Evolutionary conservation across 2,329 filamentous ascomycete species (phyloP), one percentile per base, ranked within the genome.

Genomic region (Aspergillus glaucus): DNA sequence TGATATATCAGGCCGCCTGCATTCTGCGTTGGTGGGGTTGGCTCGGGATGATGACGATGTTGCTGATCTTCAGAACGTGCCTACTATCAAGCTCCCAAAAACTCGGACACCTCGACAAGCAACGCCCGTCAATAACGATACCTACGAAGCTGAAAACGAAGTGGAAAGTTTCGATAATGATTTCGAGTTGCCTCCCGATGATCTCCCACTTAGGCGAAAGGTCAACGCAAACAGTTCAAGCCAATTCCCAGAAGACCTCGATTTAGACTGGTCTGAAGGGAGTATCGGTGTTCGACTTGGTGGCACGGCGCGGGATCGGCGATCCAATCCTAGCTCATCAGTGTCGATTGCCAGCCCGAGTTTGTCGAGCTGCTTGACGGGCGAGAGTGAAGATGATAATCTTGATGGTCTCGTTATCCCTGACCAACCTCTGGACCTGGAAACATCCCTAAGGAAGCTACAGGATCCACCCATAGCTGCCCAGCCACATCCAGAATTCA

Each of bases 361-460:
- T 66, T 80, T 95, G 48, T 88, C 90, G 17, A 97, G 92, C 68
- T 93, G 88, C 55, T 84, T 95, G 58, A 95, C 90, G 1, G 80
- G 82, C 8, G 93, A 96, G 72, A 97, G 91, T 63, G 92, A 96
- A 63, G 91, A 95, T 57, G 92, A 97, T 67, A 86, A 87, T 6
- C 80, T 97, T 51, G 88, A 93, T 52, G 92, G 92, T n/a, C 78
- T 98, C 12, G 76, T 95, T 17, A 76, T 97, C 15, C 93, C 93
- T 0, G 79, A 80, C 47, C 91, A 90, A 1, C 88, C 88, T 17
- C 76, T 98, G 46, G 85, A 95, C 67, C 87, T 97, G 61, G 80
- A 81, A 37, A 85, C 89, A 55, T 84, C 89, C 46, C 74, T 97
- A 39, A 84, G 86, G 59, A 84, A 83, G 62, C 79, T 87, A 52